phyloP scores from a whole-genome alignment of 1,284 basidiomycete species.

The Phenoliferia sp. region DNA sequence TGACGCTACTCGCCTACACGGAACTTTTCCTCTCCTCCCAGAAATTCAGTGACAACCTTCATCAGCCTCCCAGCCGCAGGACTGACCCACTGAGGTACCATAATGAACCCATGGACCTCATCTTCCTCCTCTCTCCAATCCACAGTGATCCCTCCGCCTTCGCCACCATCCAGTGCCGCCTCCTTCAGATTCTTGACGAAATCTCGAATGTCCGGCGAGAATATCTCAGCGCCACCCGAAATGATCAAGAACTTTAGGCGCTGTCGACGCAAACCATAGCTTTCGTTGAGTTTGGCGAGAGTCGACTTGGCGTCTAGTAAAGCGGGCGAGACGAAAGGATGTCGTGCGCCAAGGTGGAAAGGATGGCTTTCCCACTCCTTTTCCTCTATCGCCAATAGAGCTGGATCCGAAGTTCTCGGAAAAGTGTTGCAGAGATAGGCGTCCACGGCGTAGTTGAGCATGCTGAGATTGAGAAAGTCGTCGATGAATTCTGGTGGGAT shows the following conservation, averaged over 20 bases:
- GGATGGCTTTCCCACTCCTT: no score
- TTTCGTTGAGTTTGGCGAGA: conserved; percentile 1
- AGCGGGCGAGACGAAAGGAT: conserved; percentile 27
- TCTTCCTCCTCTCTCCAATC: conserved; percentile 19
- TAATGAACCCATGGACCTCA: conserved; percentile 32
- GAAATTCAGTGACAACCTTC: no score
- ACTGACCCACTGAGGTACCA: conserved; percentile 32
- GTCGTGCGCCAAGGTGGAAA: background rate
- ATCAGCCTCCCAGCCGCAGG: conserved; percentile 5
- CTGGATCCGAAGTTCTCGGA: background rate
- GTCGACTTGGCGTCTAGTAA: conserved; percentile 13
- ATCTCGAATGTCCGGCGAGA: conserved; percentile 21
- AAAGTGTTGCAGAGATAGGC: conserved; percentile 10
- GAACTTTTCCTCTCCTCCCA: no score
- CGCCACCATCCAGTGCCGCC: background rate
- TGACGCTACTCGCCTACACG: no score
- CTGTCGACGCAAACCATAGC: conserved; percentile 1
- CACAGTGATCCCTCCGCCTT: conserved; percentile 14
- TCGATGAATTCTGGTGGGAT: conserved; percentile 11
- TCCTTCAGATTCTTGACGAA: conserved; percentile 16
- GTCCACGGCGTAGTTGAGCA: conserved; percentile 21
- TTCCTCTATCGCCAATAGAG: background rate
- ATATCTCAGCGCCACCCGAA: conserved; percentile 28
- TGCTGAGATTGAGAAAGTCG: conserved; percentile 29
- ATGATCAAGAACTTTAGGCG: conserved; percentile 18